Conservation (phyloP, 495 filamentous ascomycete species). For the Neurospora hispaniola region DNA sequence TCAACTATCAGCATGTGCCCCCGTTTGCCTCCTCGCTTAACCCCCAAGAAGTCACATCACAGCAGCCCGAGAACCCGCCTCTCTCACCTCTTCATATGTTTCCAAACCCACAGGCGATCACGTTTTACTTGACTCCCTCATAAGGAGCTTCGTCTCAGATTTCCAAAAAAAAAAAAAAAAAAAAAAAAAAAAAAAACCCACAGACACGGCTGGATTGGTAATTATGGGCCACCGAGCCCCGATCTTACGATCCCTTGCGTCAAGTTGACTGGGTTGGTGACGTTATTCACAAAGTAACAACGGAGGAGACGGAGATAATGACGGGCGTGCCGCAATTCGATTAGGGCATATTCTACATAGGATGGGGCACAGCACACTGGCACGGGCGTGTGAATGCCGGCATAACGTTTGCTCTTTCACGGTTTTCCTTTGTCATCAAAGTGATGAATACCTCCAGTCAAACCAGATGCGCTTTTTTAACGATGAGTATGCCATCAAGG, state of each 20-base stretch:
- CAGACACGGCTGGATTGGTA: background rate
- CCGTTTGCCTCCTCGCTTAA: background rate
- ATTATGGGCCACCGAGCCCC: background rate
- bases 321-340: background rate
- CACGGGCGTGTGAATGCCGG: too few relatives aligned
- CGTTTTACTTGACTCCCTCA: background rate
- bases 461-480: background rate
- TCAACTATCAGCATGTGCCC: background rate
- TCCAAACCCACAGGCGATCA: background rate
- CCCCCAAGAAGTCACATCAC: background rate
- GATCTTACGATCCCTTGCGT: background rate
- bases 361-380: background rate
- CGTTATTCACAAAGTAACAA: background rate
- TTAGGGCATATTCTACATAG: background rate
- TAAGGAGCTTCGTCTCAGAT: background rate
- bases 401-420: too few relatives aligned
- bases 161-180: too few relatives aligned
- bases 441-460: background rate
- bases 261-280: background rate
- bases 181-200: too few relatives aligned
- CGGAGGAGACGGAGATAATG: background rate
- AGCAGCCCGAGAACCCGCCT: background rate
- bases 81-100: background rate
- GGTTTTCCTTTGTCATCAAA: too few relatives aligned
- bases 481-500: background rate